These are phyloP conservation scores for Diaporthe velutina DNA, from an alignment of 2,329 filamentous ascomycete genomes.

Conservation along the genomic window DNA sequence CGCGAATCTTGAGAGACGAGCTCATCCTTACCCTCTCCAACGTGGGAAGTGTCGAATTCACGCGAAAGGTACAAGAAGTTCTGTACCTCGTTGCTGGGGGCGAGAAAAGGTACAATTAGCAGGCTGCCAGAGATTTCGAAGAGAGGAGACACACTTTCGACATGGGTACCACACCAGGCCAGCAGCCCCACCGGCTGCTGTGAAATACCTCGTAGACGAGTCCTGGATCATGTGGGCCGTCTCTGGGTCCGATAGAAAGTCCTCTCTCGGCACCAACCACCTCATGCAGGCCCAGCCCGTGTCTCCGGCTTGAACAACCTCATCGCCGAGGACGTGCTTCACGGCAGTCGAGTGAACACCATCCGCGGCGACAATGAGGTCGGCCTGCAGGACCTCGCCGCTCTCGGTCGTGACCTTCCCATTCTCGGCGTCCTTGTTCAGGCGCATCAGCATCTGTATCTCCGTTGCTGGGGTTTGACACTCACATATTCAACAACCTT, in stretches of 20 bases:
- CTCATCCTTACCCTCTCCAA: neutral
- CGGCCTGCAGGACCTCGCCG: constrained; percentile 5
- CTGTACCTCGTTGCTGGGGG: constrained; percentile 19
- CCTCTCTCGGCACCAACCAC: constrained; percentile 16
- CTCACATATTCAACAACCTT: constrained; percentile 26
- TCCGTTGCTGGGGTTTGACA: accelerated
- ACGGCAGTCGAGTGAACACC: constrained; percentile 14
- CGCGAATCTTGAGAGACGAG: accelerated
- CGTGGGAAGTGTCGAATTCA: constrained; percentile 22
- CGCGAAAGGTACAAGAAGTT: constrained; percentile 27
- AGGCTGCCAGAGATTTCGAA: neutral
- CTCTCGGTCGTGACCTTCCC: constrained; percentile 17
- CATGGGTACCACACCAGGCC: constrained; percentile 28
- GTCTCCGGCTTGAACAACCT: constrained; percentile 9
- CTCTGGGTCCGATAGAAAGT: constrained; percentile 4
- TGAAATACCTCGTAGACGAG: constrained; percentile 24
- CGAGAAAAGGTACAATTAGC: neutral
- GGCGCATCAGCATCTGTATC: neutral
- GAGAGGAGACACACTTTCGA: neutral
- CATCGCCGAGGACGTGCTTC: constrained; percentile 22
- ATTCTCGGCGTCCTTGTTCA: constrained; percentile 5
- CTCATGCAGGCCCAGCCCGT: constrained; percentile 31
- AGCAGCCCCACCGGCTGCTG: constrained; percentile 9
- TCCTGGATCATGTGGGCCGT: constrained; percentile 17
- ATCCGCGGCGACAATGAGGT: constrained; percentile 18